These are phyloP conservation scores for Leccinum arenicola DNA, from an alignment of 768 basidiomycete genomes.

Conservation along the genomic window DNA sequence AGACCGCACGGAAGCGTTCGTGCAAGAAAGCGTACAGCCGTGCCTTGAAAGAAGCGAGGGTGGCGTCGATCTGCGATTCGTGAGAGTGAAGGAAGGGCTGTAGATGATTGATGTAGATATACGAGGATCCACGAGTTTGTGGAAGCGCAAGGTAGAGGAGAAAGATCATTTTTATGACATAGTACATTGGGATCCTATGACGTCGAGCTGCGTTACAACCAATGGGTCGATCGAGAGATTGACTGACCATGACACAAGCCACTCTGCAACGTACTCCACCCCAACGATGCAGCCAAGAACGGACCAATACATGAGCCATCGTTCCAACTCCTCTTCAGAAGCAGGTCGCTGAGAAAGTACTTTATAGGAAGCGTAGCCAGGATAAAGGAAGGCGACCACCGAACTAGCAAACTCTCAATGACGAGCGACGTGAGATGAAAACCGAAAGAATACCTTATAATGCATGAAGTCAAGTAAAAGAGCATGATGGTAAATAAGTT, in stretches of 20 bases:
- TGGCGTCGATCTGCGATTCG: slow-evolving; percentile 81
- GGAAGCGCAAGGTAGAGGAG: slow-evolving; percentile 89
- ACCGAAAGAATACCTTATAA: slow-evolving; percentile 35
- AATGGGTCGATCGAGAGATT: slow-evolving; percentile 7
- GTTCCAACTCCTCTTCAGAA: slow-evolving; percentile 78
- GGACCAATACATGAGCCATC: slow-evolving; percentile 99
- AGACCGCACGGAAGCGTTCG: slow-evolving; percentile 56
- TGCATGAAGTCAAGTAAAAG: slow-evolving; percentile 40
- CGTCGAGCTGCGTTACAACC: slow-evolving; percentile 10
- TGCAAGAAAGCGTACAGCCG: slow-evolving; percentile 64
- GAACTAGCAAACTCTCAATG: slow-evolving; percentile 42
- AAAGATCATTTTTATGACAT: slow-evolving; percentile 74
- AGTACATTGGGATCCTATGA: slow-evolving; percentile 86
- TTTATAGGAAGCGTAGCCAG: slow-evolving; percentile 96
- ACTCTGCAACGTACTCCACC: slow-evolving; percentile 81
- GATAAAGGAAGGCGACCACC: slow-evolving; percentile 81
- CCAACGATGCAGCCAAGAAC: slow-evolving; percentile 80
- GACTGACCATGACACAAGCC: slow-evolving; percentile 81
- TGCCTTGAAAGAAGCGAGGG: slow-evolving; percentile 63
- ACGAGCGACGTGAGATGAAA: slow-evolving; percentile 27
- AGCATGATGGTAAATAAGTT: slow-evolving; percentile 31
- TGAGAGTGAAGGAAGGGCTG: slow-evolving; percentile 81
- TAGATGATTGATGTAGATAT: slow-evolving; percentile 77
- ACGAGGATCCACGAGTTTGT: slow-evolving; percentile 84
- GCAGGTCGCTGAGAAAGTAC: slow-evolving; percentile 84